A percentile compares a stretch with the other conserved stretches of the same genome.
Evolutionary conservation across 371 early-diverging fungal genomes (phyloP).

Genomic region (Lichtheimia ornata): DNA sequence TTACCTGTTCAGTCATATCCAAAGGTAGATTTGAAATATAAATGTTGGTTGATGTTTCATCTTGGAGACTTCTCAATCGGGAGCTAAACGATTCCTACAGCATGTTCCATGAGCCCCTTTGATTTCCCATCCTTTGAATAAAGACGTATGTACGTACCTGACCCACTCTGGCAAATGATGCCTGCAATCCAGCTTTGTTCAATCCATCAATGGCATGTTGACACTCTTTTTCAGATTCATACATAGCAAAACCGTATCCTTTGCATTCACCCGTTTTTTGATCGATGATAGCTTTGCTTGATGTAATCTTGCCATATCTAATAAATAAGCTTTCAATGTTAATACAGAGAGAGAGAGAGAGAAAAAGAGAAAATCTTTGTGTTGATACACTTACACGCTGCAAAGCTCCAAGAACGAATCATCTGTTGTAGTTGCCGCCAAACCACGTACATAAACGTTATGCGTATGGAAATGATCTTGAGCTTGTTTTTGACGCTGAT

Average conservation of each 20-base stretch:
- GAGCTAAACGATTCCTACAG: constrained; percentile 76
- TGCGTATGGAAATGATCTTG: constrained; percentile 33
- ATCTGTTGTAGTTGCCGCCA: constrained; percentile 75
- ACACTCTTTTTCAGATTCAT: constrained; percentile 70
- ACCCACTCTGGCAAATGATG: constrained; percentile 75
- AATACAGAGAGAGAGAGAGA: too few species aligned
- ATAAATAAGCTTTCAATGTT: background rate
- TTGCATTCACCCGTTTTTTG: constrained; percentile 81
- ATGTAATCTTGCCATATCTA: constrained; percentile 80
- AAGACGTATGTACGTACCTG: constrained; percentile 26
- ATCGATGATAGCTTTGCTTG: constrained; percentile 86
- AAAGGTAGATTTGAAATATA: constrained; percentile 84
- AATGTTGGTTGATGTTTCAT: constrained; percentile 77
- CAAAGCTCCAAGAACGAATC: constrained; percentile 73
- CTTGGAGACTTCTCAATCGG: constrained; percentile 75
- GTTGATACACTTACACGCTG: constrained; percentile 35
- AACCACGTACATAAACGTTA: constrained; percentile 86
- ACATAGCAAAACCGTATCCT: constrained; percentile 93
- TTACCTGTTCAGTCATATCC: constrained; percentile 71
- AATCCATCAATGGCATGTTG: constrained; percentile 72
- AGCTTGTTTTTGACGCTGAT: constrained; percentile 20
- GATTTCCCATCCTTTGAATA: background rate
- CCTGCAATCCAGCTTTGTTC: constrained; percentile 66
- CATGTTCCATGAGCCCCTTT: background rate
- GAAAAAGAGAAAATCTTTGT: too few species aligned